Percentiles rank a stretch among this genome's conserved stretches.
These are phyloP conservation scores for Coniochaeta sp. DNA, from an alignment of 2,329 filamentous ascomycete genomes.

Conservation along the genomic window DNA sequence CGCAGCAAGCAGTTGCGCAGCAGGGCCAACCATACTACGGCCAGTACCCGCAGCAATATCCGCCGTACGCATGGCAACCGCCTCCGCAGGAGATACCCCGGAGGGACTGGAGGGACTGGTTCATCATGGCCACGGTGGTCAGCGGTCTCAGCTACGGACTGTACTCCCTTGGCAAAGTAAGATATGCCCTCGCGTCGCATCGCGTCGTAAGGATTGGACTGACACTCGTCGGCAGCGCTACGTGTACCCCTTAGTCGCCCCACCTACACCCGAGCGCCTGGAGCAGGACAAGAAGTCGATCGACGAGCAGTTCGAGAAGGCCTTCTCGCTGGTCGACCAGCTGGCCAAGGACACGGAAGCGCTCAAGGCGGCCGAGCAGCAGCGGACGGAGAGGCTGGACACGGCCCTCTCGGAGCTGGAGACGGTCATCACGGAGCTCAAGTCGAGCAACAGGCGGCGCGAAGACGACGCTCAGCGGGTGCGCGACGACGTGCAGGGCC, in stretches of 20 bases:
- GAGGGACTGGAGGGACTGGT: slow-evolving; percentile 97
- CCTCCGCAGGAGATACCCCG: slow-evolving; percentile 55
- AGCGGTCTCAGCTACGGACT: slow-evolving; percentile 84
- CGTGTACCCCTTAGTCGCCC: slow-evolving; percentile 81
- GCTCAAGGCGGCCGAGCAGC: slow-evolving; percentile 79
- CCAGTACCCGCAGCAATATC: slow-evolving; percentile 39
- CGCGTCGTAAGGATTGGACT: not conserved
- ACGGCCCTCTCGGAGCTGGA: slow-evolving; percentile 77
- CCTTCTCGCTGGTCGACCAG: slow-evolving; percentile 87
- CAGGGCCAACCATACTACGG: slow-evolving; percentile 37
- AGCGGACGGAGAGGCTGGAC: slow-evolving; percentile 78
- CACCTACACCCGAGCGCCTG: slow-evolving; percentile 86
- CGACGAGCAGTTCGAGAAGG: slow-evolving; percentile 87
- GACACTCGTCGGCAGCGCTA: slow-evolving; percentile 57
- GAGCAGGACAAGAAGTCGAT: slow-evolving; percentile 91
- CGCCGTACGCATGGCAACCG: slow-evolving; percentile 48
- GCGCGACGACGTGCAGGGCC: slow-evolving; percentile 73
- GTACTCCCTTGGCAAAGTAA: slow-evolving; percentile 79
- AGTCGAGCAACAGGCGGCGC: slow-evolving; percentile 69
- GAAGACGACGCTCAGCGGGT: slow-evolving; percentile 85
- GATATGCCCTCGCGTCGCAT: slow-evolving; percentile 4
- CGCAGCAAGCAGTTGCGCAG: slow-evolving; percentile 19
- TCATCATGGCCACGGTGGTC: slow-evolving; percentile 97
- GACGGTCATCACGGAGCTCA: slow-evolving; percentile 71
- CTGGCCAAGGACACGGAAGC: slow-evolving; percentile 82